Base-by-base conservation (phyloP, 371 early-diverging fungal genomes). In the Choanephora cucurbitarum region DNA sequence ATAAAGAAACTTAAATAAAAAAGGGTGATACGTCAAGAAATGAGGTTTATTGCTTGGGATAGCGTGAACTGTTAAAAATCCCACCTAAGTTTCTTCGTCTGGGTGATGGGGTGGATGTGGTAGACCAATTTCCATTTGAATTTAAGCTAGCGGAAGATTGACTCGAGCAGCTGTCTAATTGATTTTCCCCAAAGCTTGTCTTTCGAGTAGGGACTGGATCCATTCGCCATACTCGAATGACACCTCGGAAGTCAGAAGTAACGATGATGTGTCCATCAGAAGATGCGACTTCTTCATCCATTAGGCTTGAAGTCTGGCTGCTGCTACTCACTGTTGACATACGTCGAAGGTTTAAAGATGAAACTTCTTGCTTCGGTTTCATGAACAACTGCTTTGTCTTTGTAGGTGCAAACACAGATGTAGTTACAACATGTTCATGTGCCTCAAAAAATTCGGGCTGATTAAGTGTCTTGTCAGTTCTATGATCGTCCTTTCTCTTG, bases 221-320 rank as follows among this genome's bases (percentile, higher is more conserved):
- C n/a, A 81, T 70, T 23, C 85, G 73, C 75, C 85, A 87, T 7
- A 88, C 84, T 41, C 81, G 77, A 43, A 88, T 80, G 24, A 62
- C 59, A 23, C 88, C 89, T 24, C 67, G 50, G 15, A 70, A 77
- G 55, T 86, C 87, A 1, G 86, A 77, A 7, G 82, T 73, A 17
- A 84, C 73, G 40, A 88, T 77, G 19, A 88, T 86, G 47, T 81
- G 77, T 0, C 81, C 80, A n/a, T 77, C 71, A 15, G 68, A 46
- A 43, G 69, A 55, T 0, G 31, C 66, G 7, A 62, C 57, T 43
- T 69, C 65, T 22, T 64, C 56, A 23, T 23, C 28, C 23, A 46
- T 51, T 17, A 34, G 45, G 15, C 34, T 41, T 11, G 44, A 52
- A 14, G 42, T 14, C 10, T 33, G 32, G 17, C 49, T 45, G 0